Percentiles rank a stretch among this genome's conserved stretches.
Conservation (phyloP, 805 yeast species). For the Saccharomycopsis javanensis region DNA sequence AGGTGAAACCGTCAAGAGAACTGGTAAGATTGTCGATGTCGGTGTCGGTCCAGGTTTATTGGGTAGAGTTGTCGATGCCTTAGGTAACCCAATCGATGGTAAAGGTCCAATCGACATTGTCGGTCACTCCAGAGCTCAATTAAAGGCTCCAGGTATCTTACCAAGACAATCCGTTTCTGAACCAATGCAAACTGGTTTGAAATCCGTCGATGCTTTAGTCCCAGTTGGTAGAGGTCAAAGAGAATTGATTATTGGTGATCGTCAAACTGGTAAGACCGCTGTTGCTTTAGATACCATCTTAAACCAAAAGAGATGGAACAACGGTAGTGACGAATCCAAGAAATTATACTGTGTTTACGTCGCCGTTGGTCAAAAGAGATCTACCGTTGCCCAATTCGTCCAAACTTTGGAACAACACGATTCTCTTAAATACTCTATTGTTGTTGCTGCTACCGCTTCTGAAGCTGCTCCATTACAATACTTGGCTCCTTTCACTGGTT, state of each 20-base stretch:
- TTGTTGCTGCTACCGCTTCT: constrained; percentile 99
- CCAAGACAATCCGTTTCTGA: constrained; percentile 98
- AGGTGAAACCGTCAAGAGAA: constrained; percentile 99
- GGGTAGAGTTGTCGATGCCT: constrained; percentile 99
- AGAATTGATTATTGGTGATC: constrained; percentile 99
- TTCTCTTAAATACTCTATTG: constrained; percentile 94
- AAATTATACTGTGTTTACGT: constrained; percentile 99
- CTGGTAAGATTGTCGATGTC: constrained; percentile 98
- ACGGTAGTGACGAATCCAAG: constrained; percentile 89
- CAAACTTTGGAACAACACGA: constrained; percentile 98
- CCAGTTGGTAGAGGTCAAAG: constrained; percentile 99
- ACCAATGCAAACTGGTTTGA: constrained; percentile 99
- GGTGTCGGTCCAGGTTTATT: constrained; percentile 97
- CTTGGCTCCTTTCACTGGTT: constrained; percentile 99
- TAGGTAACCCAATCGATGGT: constrained; percentile 99
- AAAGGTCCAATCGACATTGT: constrained; percentile 93
- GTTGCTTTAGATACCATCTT: constrained; percentile 97
- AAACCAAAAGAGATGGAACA: constrained; percentile 99
- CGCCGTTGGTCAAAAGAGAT: constrained; percentile 99
- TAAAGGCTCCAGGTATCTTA: constrained; percentile 99
- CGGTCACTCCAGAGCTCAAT: constrained; percentile 88
- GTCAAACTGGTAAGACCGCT: constrained; percentile 99
- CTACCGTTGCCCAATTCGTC: constrained; percentile 98
- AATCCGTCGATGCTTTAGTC: constrained; percentile 97
- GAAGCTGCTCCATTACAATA: constrained; percentile 99